These are phyloP conservation scores for Schizophyllum amplum DNA, from an alignment of 1,284 basidiomycete species.

Conservation along the genomic window DNA sequence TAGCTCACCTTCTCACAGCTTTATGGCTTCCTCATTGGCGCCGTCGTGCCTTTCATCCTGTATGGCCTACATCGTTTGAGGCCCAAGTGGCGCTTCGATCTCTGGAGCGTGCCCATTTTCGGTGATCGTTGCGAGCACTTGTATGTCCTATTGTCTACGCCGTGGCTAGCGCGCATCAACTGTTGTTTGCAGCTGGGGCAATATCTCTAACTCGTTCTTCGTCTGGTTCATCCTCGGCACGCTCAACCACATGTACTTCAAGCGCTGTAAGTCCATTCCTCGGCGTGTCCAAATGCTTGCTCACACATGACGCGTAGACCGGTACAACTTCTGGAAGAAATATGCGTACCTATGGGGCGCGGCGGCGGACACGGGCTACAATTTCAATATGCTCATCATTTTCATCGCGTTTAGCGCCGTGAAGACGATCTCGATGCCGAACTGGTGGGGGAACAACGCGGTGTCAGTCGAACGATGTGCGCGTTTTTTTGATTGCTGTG, in stretches of 20 bases:
- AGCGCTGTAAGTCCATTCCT: conserved; percentile 8
- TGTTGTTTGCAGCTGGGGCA: conserved; percentile 10
- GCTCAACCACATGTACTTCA: conserved; percentile 19
- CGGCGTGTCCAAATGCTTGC: neutral
- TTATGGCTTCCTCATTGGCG: conserved; percentile 18
- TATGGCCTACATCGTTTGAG: conserved; percentile 15
- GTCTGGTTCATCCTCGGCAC: conserved; percentile 17
- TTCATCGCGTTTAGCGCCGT: conserved; percentile 19
- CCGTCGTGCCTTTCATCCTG: conserved; percentile 14
- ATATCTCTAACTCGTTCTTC: conserved; percentile 16
- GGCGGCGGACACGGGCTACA: conserved; percentile 19
- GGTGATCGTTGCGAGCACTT: neutral
- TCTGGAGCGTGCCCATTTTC: conserved; percentile 14
- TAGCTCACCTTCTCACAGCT: conserved; percentile 10
- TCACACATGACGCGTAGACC: neutral
- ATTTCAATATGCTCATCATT: conserved; percentile 19
- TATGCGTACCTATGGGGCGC: conserved; percentile 18
- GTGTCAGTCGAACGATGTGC: conserved; percentile 11
- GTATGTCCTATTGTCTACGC: conserved; percentile 1
- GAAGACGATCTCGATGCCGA: conserved; percentile 13
- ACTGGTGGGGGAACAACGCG: conserved; percentile 14
- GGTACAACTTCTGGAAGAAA: conserved; percentile 19
- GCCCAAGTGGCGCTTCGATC: conserved; percentile 15
- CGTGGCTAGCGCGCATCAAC: no score
- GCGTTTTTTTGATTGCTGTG: neutral